Evolutionary conservation across 176 grass and related monocot species (phyloP), one percentile per base, ranked within the genome.

Genomic region (Raddia distichophylla): DNA sequence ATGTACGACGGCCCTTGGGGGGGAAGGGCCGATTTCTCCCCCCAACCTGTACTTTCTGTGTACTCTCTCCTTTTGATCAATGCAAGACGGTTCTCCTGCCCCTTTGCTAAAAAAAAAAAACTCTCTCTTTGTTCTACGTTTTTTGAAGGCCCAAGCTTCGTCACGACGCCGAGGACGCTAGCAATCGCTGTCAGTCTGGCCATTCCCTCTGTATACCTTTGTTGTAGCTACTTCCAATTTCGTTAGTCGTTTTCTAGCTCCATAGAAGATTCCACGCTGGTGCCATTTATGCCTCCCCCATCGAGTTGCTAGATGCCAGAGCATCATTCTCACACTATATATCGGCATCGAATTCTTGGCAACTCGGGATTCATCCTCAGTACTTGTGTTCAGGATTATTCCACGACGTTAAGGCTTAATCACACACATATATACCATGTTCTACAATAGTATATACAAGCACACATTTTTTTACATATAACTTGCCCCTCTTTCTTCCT

Each of bases 261-360:
- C 34, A 51, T 3, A 64, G 71, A 77, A 80, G 77, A 89, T 81
- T 76, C 77, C 71, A 16, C 57, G 42, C 35, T 7, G 69, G 56
- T 84, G 20, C 82, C 61, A 11, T 80, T 79, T 75, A 33, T 60
- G 80, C 44, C 4, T 69, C 71, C 20, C 77, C 71, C 64, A 11
- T 75, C 70, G 64, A 64, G 56, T 10, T 64, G 82, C 48, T 67
- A 63, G 70, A 83, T 87, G 73, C 87, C 77, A 76, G 13, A n/a
- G 82, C n/a, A 85, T 85, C 22, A 81, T 85, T 76, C 71, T 49
- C 20, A 46, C 51, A 52, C 44, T 43, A 27, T 27, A 27, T 27
- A 27, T 27, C 50, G 22, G 73, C 64, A 76, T 70, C 55, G 32
- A 81, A 85, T 49, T 63, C 62, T 8, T 8, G 10, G 22, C 58